Evolutionary conservation across 108 stramenopile genomes (phyloP).

Genomic region (Mediolabrus comicus): DNA sequence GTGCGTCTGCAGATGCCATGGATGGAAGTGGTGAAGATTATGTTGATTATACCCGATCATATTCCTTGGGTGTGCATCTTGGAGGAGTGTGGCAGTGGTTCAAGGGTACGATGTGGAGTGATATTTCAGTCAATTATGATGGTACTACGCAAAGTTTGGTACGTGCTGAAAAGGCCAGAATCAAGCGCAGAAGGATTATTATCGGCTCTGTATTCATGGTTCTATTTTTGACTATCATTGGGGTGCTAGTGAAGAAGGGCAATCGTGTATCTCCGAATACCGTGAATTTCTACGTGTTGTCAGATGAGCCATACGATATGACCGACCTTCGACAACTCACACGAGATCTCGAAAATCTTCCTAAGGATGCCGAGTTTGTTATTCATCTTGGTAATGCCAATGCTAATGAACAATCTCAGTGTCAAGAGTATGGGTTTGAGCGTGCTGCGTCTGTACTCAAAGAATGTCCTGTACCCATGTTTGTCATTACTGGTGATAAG

Average conservation of each 20-base stretch:
- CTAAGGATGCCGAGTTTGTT: constrained; percentile 66
- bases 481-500: constrained; percentile 68
- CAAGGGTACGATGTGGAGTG: constrained; percentile 48
- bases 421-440: constrained; percentile 51
- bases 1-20: constrained; percentile 29
- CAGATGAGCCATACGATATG: constrained; percentile 62
- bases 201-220: constrained; percentile 12
- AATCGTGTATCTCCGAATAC: neutral
- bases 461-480: constrained; percentile 58
- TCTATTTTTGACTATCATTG: constrained; percentile 6
- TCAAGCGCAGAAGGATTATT: constrained; percentile 22
- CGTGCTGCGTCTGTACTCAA: constrained; percentile 44
- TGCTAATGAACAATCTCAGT: constrained; percentile 43
- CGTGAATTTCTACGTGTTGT: constrained; percentile 75
- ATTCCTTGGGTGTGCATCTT: constrained; percentile 11
- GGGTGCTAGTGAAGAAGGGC: constrained; percentile 27
- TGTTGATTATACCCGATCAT: constrained; percentile 19
- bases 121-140: constrained; percentile 39
- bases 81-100: constrained; percentile 35
- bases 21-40: constrained; percentile 43
- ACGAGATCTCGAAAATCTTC: constrained; percentile 52
- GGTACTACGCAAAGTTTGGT: constrained; percentile 54
- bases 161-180: constrained; percentile 25
- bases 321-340: constrained; percentile 44
- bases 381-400: constrained; percentile 82